phyloP scores from a whole-genome alignment of 306 rosid species.

The Quercus agrifolia region DNA sequence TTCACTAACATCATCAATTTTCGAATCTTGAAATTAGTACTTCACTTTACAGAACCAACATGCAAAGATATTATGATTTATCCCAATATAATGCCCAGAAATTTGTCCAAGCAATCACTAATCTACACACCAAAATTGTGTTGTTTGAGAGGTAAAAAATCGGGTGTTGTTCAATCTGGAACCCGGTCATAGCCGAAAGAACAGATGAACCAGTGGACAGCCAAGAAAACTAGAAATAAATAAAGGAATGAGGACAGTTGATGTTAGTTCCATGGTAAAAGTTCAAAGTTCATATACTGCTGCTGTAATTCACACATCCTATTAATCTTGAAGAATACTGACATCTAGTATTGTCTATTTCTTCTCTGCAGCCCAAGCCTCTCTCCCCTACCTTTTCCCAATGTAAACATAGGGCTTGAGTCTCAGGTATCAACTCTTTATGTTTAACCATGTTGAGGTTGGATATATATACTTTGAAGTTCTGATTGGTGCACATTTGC shows the following conservation, averaged over 20 bases:
- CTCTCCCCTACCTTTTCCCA: slow-evolving; percentile 46
- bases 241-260: not conserved
- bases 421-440: slow-evolving; percentile 31
- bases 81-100: not conserved
- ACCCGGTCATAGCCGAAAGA: not conserved
- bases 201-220: not conserved
- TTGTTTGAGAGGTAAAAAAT: not conserved
- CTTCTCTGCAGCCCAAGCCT: slow-evolving; percentile 12
- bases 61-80: not conserved
- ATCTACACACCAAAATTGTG: not conserved
- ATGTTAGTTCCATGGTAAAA: not conserved
- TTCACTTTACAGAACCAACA: not conserved
- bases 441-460: slow-evolving; percentile 30
- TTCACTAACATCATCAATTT: not conserved
- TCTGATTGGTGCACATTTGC: slow-evolving; percentile 35
- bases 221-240: not conserved
- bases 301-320: slow-evolving; percentile 20
- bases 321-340: slow-evolving; percentile 33
- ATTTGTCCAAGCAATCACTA: not conserved
- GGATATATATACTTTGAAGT: slow-evolving; percentile 40
- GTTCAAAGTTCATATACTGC: not conserved
- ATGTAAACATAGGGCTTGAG: slow-evolving; percentile 45
- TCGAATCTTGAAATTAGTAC: not conserved
- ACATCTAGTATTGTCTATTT: slow-evolving; percentile 32
- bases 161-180: not conserved